These are phyloP conservation scores for Botrytis byssoidea DNA, from an alignment of 2,329 filamentous ascomycete species.

Conservation along the genomic window DNA sequence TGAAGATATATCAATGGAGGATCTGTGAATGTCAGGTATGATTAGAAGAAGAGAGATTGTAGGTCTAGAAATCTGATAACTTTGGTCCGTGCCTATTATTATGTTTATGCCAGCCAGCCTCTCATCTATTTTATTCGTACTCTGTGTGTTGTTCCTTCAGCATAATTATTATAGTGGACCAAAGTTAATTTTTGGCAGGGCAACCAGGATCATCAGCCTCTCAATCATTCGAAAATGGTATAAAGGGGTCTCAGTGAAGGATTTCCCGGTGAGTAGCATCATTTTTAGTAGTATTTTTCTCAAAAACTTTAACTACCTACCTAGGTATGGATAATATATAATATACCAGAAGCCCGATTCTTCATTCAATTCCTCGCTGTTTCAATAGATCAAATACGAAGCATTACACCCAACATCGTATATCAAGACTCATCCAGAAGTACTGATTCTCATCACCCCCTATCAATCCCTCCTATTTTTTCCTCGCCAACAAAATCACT, in stretches of 20 bases:
- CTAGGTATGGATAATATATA: too few species aligned
- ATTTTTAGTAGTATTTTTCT: too few species aligned
- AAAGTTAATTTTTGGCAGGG: background rate
- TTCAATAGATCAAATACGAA: background rate
- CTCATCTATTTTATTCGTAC: background rate
- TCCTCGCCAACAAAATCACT: slow-evolving; percentile 56
- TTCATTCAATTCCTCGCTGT: too few species aligned
- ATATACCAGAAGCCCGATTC: too few species aligned
- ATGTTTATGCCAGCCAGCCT: background rate
- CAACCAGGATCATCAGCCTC: background rate
- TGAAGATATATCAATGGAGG: background rate
- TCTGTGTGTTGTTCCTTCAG: background rate
- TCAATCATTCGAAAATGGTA: background rate
- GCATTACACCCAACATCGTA: background rate
- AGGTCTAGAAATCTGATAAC: background rate
- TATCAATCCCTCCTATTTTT: slow-evolving; percentile 30
- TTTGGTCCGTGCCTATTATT: slow-evolving; percentile 13
- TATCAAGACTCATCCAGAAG: background rate
- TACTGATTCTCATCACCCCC: background rate
- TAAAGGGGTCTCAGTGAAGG: background rate
- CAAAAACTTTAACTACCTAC: too few species aligned
- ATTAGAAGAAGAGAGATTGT: background rate
- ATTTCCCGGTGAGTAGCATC: background rate
- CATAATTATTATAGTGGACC: background rate
- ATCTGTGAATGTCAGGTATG: background rate